phyloP scores from a whole-genome alignment of 805 yeast species.

The Kuraishia borneana region DNA sequence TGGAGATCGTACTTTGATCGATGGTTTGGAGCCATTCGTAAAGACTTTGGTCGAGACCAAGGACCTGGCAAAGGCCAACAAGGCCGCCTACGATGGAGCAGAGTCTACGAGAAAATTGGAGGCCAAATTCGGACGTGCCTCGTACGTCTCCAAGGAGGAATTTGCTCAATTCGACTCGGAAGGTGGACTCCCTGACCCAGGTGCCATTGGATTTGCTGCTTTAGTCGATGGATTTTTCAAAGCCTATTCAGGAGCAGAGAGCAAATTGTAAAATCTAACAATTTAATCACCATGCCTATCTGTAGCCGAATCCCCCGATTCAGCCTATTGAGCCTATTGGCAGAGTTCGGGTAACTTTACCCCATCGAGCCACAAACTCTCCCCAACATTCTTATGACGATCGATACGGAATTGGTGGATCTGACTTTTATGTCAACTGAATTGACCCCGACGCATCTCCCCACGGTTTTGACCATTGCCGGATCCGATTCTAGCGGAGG shows the following conservation, averaged over 20 bases:
- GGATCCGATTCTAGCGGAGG: conserved; percentile 89
- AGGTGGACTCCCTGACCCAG: conserved; percentile 90
- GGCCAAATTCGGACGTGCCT: conserved; percentile 90
- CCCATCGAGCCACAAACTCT: no score
- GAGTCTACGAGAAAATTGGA: conserved; percentile 59
- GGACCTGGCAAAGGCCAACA: conserved; percentile 48
- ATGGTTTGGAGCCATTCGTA: conserved; percentile 82
- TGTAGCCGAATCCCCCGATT: no score
- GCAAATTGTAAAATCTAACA: neutral
- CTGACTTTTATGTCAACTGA: conserved; percentile 1
- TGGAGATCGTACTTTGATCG: conserved; percentile 85
- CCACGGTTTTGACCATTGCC: conserved; percentile 40
- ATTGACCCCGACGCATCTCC: conserved; percentile 8
- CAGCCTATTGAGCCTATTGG: neutral
- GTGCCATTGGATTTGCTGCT: conserved; percentile 73
- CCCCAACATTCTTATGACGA: no score
- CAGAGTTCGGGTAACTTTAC: no score
- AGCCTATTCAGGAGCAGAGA: conserved; percentile 7
- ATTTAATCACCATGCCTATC: conserved; percentile 1
- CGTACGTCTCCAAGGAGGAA: conserved; percentile 64
- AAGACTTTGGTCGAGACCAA: conserved; percentile 39
- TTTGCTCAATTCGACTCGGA: conserved; percentile 34
- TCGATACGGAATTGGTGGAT: conserved; percentile 1
- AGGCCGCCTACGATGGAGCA: conserved; percentile 68
- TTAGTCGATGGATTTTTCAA: conserved; percentile 18